Base-by-base conservation (phyloP, 2,329 filamentous ascomycete genomes). In the Pseudogymnoascus sp. region DNA sequence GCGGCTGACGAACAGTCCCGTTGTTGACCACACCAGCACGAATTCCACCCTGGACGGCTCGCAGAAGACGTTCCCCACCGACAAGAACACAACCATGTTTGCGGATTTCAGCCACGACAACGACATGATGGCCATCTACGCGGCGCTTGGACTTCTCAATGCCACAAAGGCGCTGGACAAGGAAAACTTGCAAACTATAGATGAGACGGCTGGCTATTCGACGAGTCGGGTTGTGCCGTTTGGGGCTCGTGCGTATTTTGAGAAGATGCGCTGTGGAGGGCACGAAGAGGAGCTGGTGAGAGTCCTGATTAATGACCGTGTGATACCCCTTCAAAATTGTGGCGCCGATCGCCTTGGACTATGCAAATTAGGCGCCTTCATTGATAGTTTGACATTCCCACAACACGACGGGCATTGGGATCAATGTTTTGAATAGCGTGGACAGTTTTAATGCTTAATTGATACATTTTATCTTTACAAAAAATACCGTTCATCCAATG, bases 41-140 rank as follows among this genome's bases (percentile, higher is more conserved):
- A 96, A 97, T 74, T 79, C 77, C 37, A 96, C 92, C 0, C 81
- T 96, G 0, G 90, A 96, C 72, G 77, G 77, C 4, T 79, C 85
- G 64, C 76, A 82, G 0, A 72, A 75, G 6, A 93, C 89, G 0
- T 97, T 96, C 70, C 92, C 93, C 0, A 77, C 96, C 0, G 80
- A 76, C 23, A 74, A 74, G 31, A 70, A 82, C 65, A 75, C 78
- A 46, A 77, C 77, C 10, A 76, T 96, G 1, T 97, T 96, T 71
- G 92, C 91, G 0, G 93, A 97, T 75, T 96, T 97, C 72, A 90
- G 87, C 66, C 93, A 97, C 75, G 93, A 97, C 75, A 96, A 96
- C 74, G 87, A 89, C 72, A 91, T 97, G 86, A 85, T 84, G 31
- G 82, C 83, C 7, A 85, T 96, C 6, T 89, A 89, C 72, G 86